Evolutionary conservation across 78 protist species (phyloP).

Genomic region (Pelomyxa schiedti): DNA sequence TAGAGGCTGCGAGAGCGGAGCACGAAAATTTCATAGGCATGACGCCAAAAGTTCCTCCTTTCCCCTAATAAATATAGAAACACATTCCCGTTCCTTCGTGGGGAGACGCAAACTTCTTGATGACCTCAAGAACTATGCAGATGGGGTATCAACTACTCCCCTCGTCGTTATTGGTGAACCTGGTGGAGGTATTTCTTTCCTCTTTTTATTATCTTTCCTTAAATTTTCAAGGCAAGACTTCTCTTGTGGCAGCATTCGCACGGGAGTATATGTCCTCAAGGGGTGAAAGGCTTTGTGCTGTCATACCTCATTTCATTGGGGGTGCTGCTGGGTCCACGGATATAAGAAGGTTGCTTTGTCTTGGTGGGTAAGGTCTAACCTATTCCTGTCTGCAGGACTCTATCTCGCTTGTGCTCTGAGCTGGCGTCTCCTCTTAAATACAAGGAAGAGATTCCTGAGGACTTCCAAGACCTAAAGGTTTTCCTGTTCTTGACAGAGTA

Average conservation of each 20-base stretch:
- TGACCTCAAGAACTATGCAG: neutral
- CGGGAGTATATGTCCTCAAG: neutral
- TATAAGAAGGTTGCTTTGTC: slow-evolving; percentile 3
- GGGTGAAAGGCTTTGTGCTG: neutral
- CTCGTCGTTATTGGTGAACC: neutral
- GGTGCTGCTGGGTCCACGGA: slow-evolving; percentile 9
- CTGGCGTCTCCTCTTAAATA: neutral
- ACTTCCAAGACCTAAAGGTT: neutral
- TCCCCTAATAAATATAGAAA: too few species aligned
- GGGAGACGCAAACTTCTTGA: neutral
- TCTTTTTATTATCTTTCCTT: neutral
- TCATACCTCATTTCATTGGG: slow-evolving; percentile 22
- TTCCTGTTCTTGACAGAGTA: too few species aligned
- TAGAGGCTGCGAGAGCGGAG: neutral
- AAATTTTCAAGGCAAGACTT: slow-evolving; percentile 3
- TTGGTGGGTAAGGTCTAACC: too few species aligned
- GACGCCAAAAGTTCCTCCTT: too few species aligned
- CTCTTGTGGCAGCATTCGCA: slow-evolving; percentile 1
- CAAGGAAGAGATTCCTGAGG: neutral
- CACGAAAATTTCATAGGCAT: neutral
- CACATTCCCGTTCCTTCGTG: neutral
- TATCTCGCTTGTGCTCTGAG: neutral
- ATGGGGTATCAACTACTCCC: neutral
- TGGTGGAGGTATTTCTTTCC: neutral
- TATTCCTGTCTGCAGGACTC: too few species aligned